Conservation (phyloP, 2,329 filamentous ascomycete genomes). For the Plectosphaerella plurivora region DNA sequence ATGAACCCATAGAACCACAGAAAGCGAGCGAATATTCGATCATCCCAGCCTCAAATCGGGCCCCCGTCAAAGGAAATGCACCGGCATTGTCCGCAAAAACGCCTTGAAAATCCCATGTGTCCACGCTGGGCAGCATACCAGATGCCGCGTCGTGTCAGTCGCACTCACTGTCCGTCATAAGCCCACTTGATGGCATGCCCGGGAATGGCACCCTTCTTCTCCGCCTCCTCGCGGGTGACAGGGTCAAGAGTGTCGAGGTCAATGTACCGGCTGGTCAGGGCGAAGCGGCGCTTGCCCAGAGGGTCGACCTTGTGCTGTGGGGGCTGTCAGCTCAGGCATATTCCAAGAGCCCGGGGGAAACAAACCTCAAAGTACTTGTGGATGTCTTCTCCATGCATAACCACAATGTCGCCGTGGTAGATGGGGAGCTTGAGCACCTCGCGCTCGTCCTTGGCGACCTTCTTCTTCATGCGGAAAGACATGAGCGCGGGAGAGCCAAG, state of each 20-base stretch:
- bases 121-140: too few relatives aligned
- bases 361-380: slow-evolving; percentile 54
- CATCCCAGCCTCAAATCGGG: too few relatives aligned
- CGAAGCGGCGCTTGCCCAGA: slow-evolving; percentile 47
- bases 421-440: slow-evolving; percentile 36
- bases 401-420: slow-evolving; percentile 58
- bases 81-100: too few relatives aligned
- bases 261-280: slow-evolving; percentile 51
- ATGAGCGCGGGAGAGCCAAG: slow-evolving; percentile 55
- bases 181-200: slow-evolving; percentile 5
- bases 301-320: slow-evolving; percentile 47
- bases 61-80: too few relatives aligned
- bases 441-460: slow-evolving; percentile 19
- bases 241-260: slow-evolving; percentile 33
- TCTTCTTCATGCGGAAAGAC: slow-evolving; percentile 51
- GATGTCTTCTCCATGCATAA: slow-evolving; percentile 58
- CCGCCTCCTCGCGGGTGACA: slow-evolving; percentile 19
- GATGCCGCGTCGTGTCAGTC: not conserved
- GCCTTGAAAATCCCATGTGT: too few relatives aligned
- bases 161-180: slow-evolving; percentile 1
- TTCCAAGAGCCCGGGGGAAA: not conserved
- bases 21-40: too few relatives aligned
- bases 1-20: too few relatives aligned
- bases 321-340: slow-evolving; percentile 12
- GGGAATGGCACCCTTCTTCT: slow-evolving; percentile 28